Evolutionary conservation across 169 alveolate species (phyloP).

Genomic region (Plasmodium relictum): DNA sequence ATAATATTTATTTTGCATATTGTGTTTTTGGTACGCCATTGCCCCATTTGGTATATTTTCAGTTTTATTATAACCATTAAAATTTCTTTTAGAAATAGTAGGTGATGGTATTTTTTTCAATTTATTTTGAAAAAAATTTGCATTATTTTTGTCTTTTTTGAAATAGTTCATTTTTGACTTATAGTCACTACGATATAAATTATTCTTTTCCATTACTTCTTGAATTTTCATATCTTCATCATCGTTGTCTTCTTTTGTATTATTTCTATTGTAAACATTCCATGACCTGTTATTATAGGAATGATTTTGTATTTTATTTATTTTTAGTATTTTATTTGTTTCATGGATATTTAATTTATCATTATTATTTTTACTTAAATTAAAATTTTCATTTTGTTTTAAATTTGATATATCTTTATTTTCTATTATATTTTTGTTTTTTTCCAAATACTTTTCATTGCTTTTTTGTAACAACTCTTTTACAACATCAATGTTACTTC

Average conservation of each 20-base stretch:
- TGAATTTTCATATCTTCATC: slow-evolving; percentile 74
- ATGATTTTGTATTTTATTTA: not conserved
- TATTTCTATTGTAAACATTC: slow-evolving; percentile 72
- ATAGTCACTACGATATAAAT: slow-evolving; percentile 14
- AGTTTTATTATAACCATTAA: not conserved
- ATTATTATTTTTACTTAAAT: not conserved
- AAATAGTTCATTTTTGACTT: slow-evolving; percentile 30
- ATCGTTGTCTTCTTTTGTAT: slow-evolving; percentile 10
- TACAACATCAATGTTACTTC: slow-evolving; percentile 44
- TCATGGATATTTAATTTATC: slow-evolving; percentile 7
- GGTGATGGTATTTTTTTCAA: slow-evolving; percentile 9
- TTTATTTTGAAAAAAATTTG: slow-evolving; percentile 22
- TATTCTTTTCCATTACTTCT: slow-evolving; percentile 52
- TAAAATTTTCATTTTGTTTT: not conserved
- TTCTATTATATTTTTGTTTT: slow-evolving; percentile 34
- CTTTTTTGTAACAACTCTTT: slow-evolving; percentile 34
- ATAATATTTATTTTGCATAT: slow-evolving; percentile 7
- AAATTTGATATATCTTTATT: not conserved
- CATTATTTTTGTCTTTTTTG: slow-evolving; percentile 32
- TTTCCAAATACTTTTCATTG: slow-evolving; percentile 41
- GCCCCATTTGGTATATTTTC: not conserved
- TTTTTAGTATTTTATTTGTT: slow-evolving; percentile 3
- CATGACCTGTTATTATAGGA: slow-evolving; percentile 41
- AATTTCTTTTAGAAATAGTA: slow-evolving; percentile 4
- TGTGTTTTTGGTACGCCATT: not conserved